Evolutionary conservation across 345 rosid species (phyloP).

Genomic region (Aquilaria sinensis): DNA sequence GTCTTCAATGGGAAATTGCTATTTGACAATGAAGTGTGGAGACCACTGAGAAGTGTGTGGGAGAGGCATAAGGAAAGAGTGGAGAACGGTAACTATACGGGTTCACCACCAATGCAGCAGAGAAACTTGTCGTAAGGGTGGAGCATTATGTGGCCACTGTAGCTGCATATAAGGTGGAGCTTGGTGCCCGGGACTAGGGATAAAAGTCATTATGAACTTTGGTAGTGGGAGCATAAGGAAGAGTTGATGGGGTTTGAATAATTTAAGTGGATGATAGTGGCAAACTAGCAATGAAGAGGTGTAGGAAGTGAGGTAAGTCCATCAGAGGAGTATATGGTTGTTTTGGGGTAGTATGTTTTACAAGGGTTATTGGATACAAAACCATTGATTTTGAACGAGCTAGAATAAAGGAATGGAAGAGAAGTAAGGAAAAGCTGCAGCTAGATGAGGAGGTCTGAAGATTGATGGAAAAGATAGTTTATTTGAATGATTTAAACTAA

Average conservation of each 20-base stretch:
- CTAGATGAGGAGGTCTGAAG: too few species aligned
- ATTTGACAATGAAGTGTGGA: constrained; percentile 46
- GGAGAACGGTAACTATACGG: constrained; percentile 40
- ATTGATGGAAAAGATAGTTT: too few species aligned
- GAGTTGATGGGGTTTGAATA: constrained; percentile 32
- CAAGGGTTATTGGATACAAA: not conserved
- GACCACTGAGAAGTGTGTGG: constrained; percentile 50
- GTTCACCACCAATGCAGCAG: constrained; percentile 75
- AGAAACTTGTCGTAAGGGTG: constrained; percentile 50
- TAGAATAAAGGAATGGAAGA: too few species aligned
- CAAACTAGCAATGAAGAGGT: constrained; percentile 16
- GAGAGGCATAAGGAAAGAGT: constrained; percentile 50
- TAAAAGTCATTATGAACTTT: constrained; percentile 31
- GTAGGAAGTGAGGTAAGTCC: constrained; percentile 35
- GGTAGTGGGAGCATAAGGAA: constrained; percentile 39
- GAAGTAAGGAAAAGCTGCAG: too few species aligned
- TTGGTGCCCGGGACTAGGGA: constrained; percentile 48
- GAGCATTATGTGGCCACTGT: constrained; percentile 57
- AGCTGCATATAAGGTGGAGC: constrained; percentile 77
- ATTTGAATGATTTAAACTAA: too few species aligned
- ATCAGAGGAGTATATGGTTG: constrained; percentile 11
- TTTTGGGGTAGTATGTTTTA: not conserved
- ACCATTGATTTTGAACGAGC: not conserved
- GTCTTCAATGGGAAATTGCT: constrained; percentile 58
- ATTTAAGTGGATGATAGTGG: constrained; percentile 21